Evolutionary conservation across 371 early-diverging fungal species (phyloP), one percentile per base, ranked within the genome.

Genomic region (Entomophthora muscae): DNA sequence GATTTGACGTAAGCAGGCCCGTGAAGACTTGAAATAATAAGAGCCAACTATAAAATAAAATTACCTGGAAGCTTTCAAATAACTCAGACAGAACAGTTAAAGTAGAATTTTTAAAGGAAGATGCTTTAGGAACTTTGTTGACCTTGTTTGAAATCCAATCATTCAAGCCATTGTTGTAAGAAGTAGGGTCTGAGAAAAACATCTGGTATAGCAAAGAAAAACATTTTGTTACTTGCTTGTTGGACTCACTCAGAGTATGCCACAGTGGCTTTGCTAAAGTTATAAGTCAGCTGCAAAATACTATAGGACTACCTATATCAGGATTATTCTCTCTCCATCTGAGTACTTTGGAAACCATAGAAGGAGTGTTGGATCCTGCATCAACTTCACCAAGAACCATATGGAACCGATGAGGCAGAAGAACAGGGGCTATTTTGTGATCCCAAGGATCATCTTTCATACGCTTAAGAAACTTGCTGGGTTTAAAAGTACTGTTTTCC

Each of bases 351-450:
- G 83, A 78, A 26, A 92, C 96, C 68, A 97, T 76, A 32, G 85
- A 83, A 21, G 93, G 95, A 1, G 98, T 97, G 77, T 87, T 85
- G 64, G 88, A 88, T 32, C 98, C 98, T 10, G 88, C 83, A 71
- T 88, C 86, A 29, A 97, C 84, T 73, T 97, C 98, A 0, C 90
- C 98, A 62, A 97, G 75, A 68, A 86, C 75, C 63, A 97, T 67
- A 2, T 75, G 72, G 23, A 92, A 75, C 0, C 83, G 70, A 23
- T 80, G 85, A 2, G 96, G 94, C 32, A 97, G 69, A 3, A 66
- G 62, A 32, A 91, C 80, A 0, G 80, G 77, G 3, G 33, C 66
- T 0, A 89, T 85, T 1, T 72, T 68, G 66, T 80, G 80, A 73
- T 91, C 87, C 92, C 92, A 94, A 1, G 74, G 78, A 53, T 22